Evolutionary conservation across 768 basidiomycete species (phyloP).

Genomic region (Dictyophora rubrovolvata): DNA sequence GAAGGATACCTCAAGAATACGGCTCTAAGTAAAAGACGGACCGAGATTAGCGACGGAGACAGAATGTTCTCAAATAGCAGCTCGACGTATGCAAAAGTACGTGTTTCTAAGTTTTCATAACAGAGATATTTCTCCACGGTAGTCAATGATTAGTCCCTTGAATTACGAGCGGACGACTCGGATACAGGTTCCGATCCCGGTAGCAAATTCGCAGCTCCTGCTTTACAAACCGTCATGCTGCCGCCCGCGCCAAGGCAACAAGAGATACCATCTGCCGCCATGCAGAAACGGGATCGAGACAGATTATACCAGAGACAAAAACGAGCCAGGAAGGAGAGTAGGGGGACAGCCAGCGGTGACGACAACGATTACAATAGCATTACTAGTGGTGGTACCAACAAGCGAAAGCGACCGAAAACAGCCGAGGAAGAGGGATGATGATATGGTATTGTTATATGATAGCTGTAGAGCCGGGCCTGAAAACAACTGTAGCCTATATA

Average conservation of each 20-base stretch:
- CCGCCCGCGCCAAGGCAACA: slow-evolving; percentile 62
- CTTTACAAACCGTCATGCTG: slow-evolving; percentile 66
- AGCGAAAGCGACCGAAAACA: slow-evolving; percentile 61
- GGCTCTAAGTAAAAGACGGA: slow-evolving; percentile 52
- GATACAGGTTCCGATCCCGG: slow-evolving; percentile 43
- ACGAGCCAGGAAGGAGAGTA: slow-evolving; percentile 55
- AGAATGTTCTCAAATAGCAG: slow-evolving; percentile 79
- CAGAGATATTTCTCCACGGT: no score
- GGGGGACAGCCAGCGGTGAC: slow-evolving; percentile 64
- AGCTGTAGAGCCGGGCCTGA: neutral
- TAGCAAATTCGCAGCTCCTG: slow-evolving; percentile 51
- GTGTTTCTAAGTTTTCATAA: neutral
- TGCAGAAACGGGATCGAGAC: slow-evolving; percentile 70
- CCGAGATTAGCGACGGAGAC: slow-evolving; percentile 69
- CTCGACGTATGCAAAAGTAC: slow-evolving; percentile 62
- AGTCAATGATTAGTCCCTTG: slow-evolving; percentile 50
- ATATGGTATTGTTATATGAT: neutral
- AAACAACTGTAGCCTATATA: slow-evolving; percentile 16
- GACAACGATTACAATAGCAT: slow-evolving; percentile 42
- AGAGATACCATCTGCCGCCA: slow-evolving; percentile 52
- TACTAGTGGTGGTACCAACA: slow-evolving; percentile 8
- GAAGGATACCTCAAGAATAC: slow-evolving; percentile 80
- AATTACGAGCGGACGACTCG: slow-evolving; percentile 61
- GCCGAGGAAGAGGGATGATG: slow-evolving; percentile 49
- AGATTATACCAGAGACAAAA: slow-evolving; percentile 75